Conservation (phyloP, 495 filamentous ascomycete genomes). For the Bacidia gigantensis region DNA sequence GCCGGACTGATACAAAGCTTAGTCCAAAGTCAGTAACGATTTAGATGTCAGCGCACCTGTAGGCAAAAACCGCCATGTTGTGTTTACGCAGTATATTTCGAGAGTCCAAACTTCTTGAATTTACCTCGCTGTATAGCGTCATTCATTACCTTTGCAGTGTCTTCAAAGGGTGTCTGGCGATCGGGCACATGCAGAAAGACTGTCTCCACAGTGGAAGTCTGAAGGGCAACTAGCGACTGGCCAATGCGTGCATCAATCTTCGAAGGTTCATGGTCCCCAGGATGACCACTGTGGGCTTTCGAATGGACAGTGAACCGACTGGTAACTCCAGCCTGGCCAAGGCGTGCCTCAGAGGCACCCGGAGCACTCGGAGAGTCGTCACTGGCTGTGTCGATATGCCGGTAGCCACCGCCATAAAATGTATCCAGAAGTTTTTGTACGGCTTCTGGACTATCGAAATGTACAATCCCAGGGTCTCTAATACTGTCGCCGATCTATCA, state of each 20-base stretch:
- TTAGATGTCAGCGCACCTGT: conserved; percentile 18
- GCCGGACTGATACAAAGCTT: conserved; percentile 17
- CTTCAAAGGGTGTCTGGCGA: conserved; percentile 30
- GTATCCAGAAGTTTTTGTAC: conserved; percentile 17
- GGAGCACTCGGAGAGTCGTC: conserved; percentile 16
- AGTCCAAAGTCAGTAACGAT: neutral
- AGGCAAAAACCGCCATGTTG: conserved; percentile 31
- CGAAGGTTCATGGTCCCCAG: conserved; percentile 12
- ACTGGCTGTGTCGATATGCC: conserved; percentile 19
- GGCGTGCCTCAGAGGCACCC: conserved; percentile 16
- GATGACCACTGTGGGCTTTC: conserved; percentile 1
- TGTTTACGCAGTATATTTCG: conserved; percentile 35
- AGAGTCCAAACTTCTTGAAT: conserved; percentile 33
- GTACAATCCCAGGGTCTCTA: conserved; percentile 10
- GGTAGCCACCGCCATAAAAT: conserved; percentile 18
- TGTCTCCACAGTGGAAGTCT: conserved; percentile 20
- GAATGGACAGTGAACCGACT: conserved; percentile 19
- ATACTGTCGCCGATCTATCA: conserved; percentile 4
- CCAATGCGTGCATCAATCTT: conserved; percentile 21
- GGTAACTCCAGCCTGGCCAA: conserved; percentile 10
- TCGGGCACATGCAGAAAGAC: conserved; percentile 33
- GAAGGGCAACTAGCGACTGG: conserved; percentile 20
- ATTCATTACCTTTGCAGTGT: conserved; percentile 29
- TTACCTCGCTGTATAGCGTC: conserved; percentile 25
- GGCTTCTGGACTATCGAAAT: conserved; percentile 17